phyloP scores from a whole-genome alignment of 2,329 filamentous ascomycete genomes.

The Aureobasidium vineae region DNA sequence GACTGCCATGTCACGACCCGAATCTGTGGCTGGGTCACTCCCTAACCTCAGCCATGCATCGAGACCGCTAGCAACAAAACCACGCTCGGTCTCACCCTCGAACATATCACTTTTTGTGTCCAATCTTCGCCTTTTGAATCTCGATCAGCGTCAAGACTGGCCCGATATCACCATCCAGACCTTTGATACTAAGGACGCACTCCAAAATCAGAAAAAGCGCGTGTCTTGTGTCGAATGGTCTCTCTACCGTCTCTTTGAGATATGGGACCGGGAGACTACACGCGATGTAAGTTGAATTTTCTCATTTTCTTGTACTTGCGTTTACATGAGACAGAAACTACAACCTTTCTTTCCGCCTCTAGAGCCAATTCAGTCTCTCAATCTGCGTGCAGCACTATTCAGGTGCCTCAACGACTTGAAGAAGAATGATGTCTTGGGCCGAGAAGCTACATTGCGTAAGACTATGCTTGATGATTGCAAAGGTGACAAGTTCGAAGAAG shows the following conservation, averaged over 20 bases:
- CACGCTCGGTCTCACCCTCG: constrained; percentile 42
- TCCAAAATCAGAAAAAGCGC: constrained; percentile 75
- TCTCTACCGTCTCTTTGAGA: constrained; percentile 77
- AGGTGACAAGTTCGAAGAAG: constrained; percentile 83
- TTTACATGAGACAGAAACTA: constrained; percentile 63
- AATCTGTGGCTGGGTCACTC: constrained; percentile 24
- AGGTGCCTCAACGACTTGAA: constrained; percentile 80
- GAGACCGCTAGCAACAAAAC: constrained; percentile 2
- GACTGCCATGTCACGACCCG: constrained; percentile 26
- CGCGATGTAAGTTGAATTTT: constrained; percentile 57
- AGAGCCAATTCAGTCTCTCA: constrained; percentile 86
- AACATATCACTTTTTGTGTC: constrained; percentile 70
- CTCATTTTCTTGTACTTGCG: too few relatives aligned
- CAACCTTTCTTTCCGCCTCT: constrained; percentile 86
- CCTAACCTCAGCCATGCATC: constrained; percentile 19
- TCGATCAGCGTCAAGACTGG: constrained; percentile 76
- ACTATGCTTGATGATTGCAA: constrained; percentile 97
- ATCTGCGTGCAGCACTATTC: constrained; percentile 80
- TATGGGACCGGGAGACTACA: constrained; percentile 78
- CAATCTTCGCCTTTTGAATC: constrained; percentile 77
- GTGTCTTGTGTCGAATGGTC: constrained; percentile 85
- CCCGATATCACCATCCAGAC: constrained; percentile 68
- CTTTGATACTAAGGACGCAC: constrained; percentile 65
- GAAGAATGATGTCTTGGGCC: constrained; percentile 77
- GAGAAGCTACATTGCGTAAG: constrained; percentile 79